Percentiles rank a stretch among this genome's conserved stretches.
Evolutionary conservation across 2,329 filamentous ascomycete species (phyloP).

Genomic region (Chrysoporthe austroafricana): DNA sequence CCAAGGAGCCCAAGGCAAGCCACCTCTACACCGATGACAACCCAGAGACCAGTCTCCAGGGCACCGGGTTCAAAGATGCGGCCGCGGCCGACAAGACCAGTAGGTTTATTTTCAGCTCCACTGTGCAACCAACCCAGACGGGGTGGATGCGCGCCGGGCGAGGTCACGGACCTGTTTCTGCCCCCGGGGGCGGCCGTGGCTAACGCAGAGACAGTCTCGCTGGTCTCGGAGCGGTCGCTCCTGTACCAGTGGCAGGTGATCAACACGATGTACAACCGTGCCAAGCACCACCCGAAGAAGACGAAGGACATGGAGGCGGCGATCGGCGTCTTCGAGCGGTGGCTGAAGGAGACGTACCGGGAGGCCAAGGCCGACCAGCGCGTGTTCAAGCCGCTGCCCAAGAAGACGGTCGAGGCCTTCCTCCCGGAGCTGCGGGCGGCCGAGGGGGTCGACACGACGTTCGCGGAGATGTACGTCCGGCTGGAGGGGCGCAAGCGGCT

Average conservation of each 20-base stretch:
- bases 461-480: slow-evolving; percentile 26
- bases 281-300: slow-evolving; percentile 29
- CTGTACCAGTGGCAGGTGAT: slow-evolving; percentile 28
- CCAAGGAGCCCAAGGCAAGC: slow-evolving; percentile 21
- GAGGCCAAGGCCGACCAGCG: slow-evolving; percentile 24
- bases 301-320: slow-evolving; percentile 28
- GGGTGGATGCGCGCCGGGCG: background rate
- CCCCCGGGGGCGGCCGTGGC: background rate
- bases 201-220: slow-evolving; percentile 10
- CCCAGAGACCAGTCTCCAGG: slow-evolving; percentile 25
- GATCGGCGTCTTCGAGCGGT: slow-evolving; percentile 23
- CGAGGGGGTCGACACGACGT: slow-evolving; percentile 24
- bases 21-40: slow-evolving; percentile 28
- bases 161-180: background rate
- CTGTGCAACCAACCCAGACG: background rate
- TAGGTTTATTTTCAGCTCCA: background rate
- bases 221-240: slow-evolving; percentile 24
- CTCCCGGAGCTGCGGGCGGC: slow-evolving; percentile 21
- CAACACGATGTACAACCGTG: slow-evolving; percentile 29
- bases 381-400: slow-evolving; percentile 26
- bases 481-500: slow-evolving; percentile 26
- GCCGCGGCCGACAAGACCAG: slow-evolving; percentile 26
- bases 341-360: slow-evolving; percentile 26
- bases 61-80: slow-evolving; percentile 28
- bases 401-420: slow-evolving; percentile 23